Base-by-base conservation (phyloP, 1,284 basidiomycete species). In the Leccinum olivaceoglutinosum region DNA sequence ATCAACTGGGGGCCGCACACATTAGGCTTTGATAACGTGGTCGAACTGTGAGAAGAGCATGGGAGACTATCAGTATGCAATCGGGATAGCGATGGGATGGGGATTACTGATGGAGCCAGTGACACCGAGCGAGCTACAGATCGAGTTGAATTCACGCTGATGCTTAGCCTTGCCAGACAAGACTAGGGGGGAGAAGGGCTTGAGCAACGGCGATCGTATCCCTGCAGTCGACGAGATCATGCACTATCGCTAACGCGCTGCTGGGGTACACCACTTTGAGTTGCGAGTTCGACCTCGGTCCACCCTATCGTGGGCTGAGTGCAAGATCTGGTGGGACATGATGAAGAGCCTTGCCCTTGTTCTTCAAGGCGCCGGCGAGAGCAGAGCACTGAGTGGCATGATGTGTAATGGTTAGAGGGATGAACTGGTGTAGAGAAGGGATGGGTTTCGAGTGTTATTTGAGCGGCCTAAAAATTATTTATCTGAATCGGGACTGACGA, bases 181-280 rank as follows among this genome's bases (percentile, higher is more conserved):
- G 68, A 88, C 87, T 89, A 61, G 25, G 38, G 59, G 3, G 0
- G 12, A 9, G 12, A 34, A 18, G 10, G 4, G 14, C 2, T 55
- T 46, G n/a, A 46, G 49, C 51, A 49, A 44, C 57, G 32, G 41
- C 21, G 38, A 58, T 38, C 10, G 9, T 49, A 12, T 25, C 14
- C 32, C 29, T 21, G 25, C 36, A 60, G 60, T 58, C 32, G 39
- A 38, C 73, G 79, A 65, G 11, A 3, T 6, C 56, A 69, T 72
- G 38, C 66, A 90, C 88, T 79, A 61, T 81, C 79, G 54, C 77
- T 75, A 49, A 90, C 80, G 62, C 80, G 85, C 51, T 78, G 70
- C 69, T 82, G 78, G 49, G 71, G 61, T 54, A 72, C 62, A 60
- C 79, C 78, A 44, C 83, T 72, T 68, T 76, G 71, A 16, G 16